Evolutionary conservation across 176 grass and related monocot species (phyloP).

Genomic region (Cenchrus fungigraminus): DNA sequence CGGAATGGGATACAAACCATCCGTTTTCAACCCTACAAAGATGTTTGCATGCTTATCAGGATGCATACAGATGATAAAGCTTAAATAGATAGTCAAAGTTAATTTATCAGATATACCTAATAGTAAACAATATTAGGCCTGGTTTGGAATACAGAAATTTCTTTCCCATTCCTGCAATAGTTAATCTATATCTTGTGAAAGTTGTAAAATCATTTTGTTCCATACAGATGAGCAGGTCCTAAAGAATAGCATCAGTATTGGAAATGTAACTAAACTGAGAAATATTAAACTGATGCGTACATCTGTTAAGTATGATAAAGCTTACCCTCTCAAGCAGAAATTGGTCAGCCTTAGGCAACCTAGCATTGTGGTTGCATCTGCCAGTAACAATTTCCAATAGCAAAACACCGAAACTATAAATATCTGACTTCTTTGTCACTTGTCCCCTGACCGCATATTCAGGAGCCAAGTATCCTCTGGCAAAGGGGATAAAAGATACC

Average conservation of each 20-base stretch:
- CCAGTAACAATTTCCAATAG: constrained; percentile 86
- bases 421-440: constrained; percentile 85
- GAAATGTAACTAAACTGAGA: neutral
- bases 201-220: neutral
- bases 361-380: constrained; percentile 74
- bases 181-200: neutral
- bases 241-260: constrained; percentile 15
- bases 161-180: neutral
- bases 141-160: neutral
- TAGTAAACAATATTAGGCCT: constrained; percentile 11
- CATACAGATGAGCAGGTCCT: neutral
- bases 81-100: constrained; percentile 8
- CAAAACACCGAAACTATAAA: constrained; percentile 90
- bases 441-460: constrained; percentile 88
- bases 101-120: constrained; percentile 18
- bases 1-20: no score
- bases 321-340: constrained; percentile 89
- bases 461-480: constrained; percentile 80
- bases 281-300: constrained; percentile 24
- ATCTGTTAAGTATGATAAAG: constrained; percentile 8
- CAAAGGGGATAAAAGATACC: neutral
- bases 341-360: constrained; percentile 76
- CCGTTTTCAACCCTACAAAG: neutral
- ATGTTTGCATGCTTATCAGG: neutral
- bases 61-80: constrained; percentile 2